A percentile compares a stretch with the other conserved stretches of the same genome.
These are phyloP conservation scores for Trichoderma koningiopsis DNA, from an alignment of 2,329 filamentous ascomycete genomes.

Conservation along the genomic window DNA sequence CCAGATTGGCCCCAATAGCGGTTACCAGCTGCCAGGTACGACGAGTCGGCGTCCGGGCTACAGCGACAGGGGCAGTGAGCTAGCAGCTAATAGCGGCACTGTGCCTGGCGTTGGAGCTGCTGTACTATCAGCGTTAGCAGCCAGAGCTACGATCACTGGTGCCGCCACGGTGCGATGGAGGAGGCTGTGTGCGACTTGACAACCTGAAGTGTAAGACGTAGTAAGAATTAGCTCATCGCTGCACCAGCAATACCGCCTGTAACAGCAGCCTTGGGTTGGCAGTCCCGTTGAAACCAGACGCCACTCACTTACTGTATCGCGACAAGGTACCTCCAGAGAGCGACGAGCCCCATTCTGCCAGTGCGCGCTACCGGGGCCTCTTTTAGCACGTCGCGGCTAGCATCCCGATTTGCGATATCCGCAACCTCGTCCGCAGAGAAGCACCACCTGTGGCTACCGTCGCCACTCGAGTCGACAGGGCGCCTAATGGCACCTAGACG, in stretches of 20 bases:
- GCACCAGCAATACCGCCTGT: no score
- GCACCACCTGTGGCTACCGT: not conserved
- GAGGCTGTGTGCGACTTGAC: not conserved
- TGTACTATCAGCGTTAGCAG: not conserved
- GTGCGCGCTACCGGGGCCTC: slow-evolving; percentile 3
- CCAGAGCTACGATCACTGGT: not conserved
- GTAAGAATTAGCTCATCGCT: no score
- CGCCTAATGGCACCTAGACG: not conserved
- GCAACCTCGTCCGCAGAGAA: not conserved
- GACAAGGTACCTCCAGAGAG: not conserved
- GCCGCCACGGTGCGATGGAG: no score
- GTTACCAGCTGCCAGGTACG: slow-evolving; percentile 25
- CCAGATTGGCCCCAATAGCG: slow-evolving; percentile 12
- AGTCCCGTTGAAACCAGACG: not conserved
- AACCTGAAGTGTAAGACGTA: no score
- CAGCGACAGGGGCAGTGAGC: slow-evolving; percentile 6
- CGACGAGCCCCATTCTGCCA: not conserved
- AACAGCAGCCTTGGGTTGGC: no score
- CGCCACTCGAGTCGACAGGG: not conserved
- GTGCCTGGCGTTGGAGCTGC: not conserved
- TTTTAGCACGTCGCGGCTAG: slow-evolving; percentile 20
- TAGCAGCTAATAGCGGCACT: slow-evolving; percentile 1
- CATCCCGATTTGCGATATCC: slow-evolving; percentile 20
- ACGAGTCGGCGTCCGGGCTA: slow-evolving; percentile 23
- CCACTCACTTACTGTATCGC: not conserved